Evolutionary conservation across 148 eudicot species (phyloP).

Genomic region (Mesembryanthemum crystallinum): DNA sequence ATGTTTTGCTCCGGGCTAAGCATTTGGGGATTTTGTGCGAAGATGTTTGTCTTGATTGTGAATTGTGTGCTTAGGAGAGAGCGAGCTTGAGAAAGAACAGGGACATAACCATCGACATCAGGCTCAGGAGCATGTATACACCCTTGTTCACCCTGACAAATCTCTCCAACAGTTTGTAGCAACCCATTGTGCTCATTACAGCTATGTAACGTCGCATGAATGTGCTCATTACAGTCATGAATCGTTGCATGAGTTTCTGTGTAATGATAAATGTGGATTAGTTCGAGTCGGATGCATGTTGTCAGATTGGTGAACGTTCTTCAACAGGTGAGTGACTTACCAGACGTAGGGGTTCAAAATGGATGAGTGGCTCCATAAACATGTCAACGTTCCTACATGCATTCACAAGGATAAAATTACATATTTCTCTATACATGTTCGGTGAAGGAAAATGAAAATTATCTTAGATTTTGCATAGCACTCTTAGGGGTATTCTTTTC

Average conservation of each 20-base stretch:
- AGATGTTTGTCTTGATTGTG: not conserved
- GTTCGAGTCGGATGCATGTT: too few species aligned
- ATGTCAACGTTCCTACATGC: constrained; percentile 63
- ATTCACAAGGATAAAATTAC: not conserved
- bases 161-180: constrained; percentile 19
- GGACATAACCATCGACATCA: constrained; percentile 24
- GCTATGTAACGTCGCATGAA: constrained; percentile 23
- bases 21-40: not conserved
- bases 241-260: constrained; percentile 34
- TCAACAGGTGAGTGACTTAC: constrained; percentile 20
- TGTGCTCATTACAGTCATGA: constrained; percentile 27
- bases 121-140: constrained; percentile 24
- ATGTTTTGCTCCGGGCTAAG: not conserved
- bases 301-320: too few species aligned
- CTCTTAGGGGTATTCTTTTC: too few species aligned
- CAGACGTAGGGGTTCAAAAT: constrained; percentile 48
- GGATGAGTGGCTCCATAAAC: constrained; percentile 64
- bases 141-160: constrained; percentile 15
- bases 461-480: too few species aligned
- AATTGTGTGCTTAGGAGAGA: not conserved
- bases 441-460: too few species aligned
- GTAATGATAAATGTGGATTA: not conserved
- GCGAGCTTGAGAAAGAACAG: constrained; percentile 24
- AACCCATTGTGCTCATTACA: constrained; percentile 27
- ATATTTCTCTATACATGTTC: not conserved